Evolutionary conservation across 1,139 yeast genomes (phyloP), one percentile per base, ranked within the genome.

Genomic region (Geotrichum fermentans): DNA sequence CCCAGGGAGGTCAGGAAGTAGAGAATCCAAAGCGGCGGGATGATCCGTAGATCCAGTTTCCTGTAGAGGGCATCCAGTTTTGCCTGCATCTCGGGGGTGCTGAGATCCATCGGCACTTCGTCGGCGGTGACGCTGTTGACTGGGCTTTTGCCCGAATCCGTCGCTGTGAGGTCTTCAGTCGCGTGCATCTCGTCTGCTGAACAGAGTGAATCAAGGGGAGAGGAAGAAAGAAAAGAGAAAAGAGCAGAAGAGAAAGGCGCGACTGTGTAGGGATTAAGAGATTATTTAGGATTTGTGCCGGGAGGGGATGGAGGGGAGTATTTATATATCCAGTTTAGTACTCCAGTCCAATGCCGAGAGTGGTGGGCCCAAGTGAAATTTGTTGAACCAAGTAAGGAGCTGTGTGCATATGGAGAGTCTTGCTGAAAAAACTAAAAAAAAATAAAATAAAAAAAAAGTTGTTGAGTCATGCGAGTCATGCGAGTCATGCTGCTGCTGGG

Each of bases 1-100:
- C 94, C 94, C 64, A 84, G 85, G 1, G 95, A 85, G 0, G 89
- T 80, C 49, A 87, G 70, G 60, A 87, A 87, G 64, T 87, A 87
- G 53, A 87, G 70, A 45, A 78, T 70, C 95, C 95, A 87, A 50
- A 87, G 71, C 0, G 94, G 92, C 3, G 95, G 95, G 52, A 86
- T 83, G 58, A 86, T 83, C 47, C 95, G 71, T 42, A 64, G 62
- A 60, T 86, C 95, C 37, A 86, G 70, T 59, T 78, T 80, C 43
- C 84, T 65, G 63, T 86, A 86, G 39, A 85, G 73, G 45, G 67
- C 71, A 59, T 83, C 82, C 50, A 84, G 71, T 49, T 73, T 69
- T 39, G 69, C 67, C n/a, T 63, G 47, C 3, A 35, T 41, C 24
- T 48, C 54, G 10, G 52, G 54, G 28, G 30, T 32, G 16, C 21